A percentile compares a stretch with the other conserved stretches of the same genome.
Conservation (phyloP, 805 yeast genomes). For the Ogataea methylovora region DNA sequence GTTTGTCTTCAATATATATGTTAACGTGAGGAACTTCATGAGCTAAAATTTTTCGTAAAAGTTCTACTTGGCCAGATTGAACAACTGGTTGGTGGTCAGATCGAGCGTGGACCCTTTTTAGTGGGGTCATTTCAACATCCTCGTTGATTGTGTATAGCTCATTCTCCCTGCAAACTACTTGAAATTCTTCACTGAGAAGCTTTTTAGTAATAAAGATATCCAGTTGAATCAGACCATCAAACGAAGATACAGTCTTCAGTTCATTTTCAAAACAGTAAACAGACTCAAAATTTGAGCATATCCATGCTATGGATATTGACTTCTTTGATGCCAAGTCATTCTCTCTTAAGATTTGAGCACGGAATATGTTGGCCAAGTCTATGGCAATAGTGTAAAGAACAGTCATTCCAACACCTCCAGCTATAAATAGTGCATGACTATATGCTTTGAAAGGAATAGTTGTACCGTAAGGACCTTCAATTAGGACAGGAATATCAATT, state of each 20-base stretch:
- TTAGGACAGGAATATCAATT: constrained; percentile 31
- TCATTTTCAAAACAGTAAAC: constrained; percentile 22
- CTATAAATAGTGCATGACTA: constrained; percentile 41
- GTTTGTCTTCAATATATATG: constrained; percentile 15
- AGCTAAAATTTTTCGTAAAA: neutral
- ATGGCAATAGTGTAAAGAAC: constrained; percentile 43
- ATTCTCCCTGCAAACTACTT: neutral
- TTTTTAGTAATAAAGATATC: constrained; percentile 21
- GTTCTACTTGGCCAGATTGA: too few species aligned
- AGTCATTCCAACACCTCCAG: constrained; percentile 64
- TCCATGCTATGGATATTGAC: constrained; percentile 21
- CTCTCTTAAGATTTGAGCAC: constrained; percentile 20
- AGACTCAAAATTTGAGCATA: constrained; percentile 23
- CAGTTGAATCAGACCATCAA: constrained; percentile 17
- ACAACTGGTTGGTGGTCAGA: too few species aligned
- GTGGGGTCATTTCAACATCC: too few species aligned
- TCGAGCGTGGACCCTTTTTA: too few species aligned
- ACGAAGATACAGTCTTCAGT: constrained; percentile 16
- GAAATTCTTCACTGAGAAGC: too few species aligned
- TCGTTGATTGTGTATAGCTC: neutral
- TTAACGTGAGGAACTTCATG: neutral
- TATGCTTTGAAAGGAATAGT: constrained; percentile 39
- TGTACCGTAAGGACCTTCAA: constrained; percentile 60
- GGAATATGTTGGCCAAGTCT: constrained; percentile 26
- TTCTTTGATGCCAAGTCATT: constrained; percentile 13